Conservation (phyloP, 192 early-diverging fungal genomes). For the Phlyctochytrium planicorne region DNA sequence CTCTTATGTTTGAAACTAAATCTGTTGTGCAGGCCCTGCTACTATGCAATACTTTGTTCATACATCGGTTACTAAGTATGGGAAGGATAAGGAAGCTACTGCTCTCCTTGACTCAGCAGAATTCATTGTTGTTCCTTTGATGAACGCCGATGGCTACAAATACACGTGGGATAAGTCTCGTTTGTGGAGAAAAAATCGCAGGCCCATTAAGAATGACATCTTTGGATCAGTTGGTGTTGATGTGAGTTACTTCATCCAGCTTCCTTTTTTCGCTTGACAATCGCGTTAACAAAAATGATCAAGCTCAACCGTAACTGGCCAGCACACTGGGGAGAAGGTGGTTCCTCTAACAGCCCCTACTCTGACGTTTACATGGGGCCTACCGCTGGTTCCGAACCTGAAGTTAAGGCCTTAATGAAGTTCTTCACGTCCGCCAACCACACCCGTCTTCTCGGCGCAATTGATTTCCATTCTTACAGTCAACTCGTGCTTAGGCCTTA, state of each 20-base stretch:
- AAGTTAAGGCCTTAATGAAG: conserved; percentile 48
- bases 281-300: not conserved
- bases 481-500: conserved; percentile 59
- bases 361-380: conserved; percentile 53
- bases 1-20: not conserved
- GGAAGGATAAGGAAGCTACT: conserved; percentile 28
- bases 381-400: conserved; percentile 46
- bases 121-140: conserved; percentile 54
- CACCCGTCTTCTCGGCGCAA: conserved; percentile 53
- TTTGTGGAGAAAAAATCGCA: conserved; percentile 63
- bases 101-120: conserved; percentile 44
- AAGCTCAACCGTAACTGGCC: conserved; percentile 57
- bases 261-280: not conserved
- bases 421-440: conserved; percentile 43
- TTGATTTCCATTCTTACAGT: conserved; percentile 61
- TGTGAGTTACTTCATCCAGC: not conserved
- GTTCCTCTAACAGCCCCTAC: conserved; percentile 48
- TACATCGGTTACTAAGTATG: conserved; percentile 39
- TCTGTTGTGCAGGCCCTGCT: conserved; percentile 22
- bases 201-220: conserved; percentile 22
- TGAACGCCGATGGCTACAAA: conserved; percentile 63
- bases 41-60: conserved; percentile 51
- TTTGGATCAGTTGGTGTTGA: conserved; percentile 26
- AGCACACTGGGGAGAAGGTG: conserved; percentile 57
- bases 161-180: conserved; percentile 47